Evolutionary conservation across 306 rosid genomes (phyloP), one percentile per base, ranked within the genome.

Genomic region (Dryas octopetala): DNA sequence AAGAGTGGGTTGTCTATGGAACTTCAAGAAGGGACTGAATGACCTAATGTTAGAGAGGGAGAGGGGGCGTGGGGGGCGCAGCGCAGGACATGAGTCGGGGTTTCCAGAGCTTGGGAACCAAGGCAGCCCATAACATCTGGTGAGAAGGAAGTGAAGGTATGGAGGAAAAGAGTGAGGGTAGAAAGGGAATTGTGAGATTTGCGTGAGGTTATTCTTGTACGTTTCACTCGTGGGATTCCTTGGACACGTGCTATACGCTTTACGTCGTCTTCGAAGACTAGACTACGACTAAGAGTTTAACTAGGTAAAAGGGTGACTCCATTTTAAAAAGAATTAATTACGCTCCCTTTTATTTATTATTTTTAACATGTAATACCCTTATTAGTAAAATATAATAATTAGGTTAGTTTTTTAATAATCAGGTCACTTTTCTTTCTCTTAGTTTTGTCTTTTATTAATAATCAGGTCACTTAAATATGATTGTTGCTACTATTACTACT

Each of bases 121-220:
- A 12, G 79, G 73, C 65, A 71, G 74, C 53, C 74, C 80, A 69
- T 59, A 79, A 82, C 80, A 76, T 54, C 76, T 58, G 85, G 51
- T 76, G 73, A 50, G 48, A 58, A 65, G 26, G 54, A 43, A 41
- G 63, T 60, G 67, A 70, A 54, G 3, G 38, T 32, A 32, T 8
- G 62, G 46, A 55, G 48, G 51, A 57, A 43, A 48, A 62, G 5
- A 64, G 19, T 4, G 8, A 38, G 91, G 86, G 84, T 26, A 78
- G 47, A 19, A 65, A 4, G n/a, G 89, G 84, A 38, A 86, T 16
- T 82, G 4, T 4, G 43, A 5, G 14, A 16, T 60, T 32, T 26
- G 9, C 5, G 7, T 9, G 51, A 11, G 87, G 81, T 69, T 82
- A 84, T 87, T 80, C 75, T 43, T 46, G 78, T 81, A 71, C 57